Evolutionary conservation across 148 eudicot genomes (phyloP).

Genomic region (Cornus florida): DNA sequence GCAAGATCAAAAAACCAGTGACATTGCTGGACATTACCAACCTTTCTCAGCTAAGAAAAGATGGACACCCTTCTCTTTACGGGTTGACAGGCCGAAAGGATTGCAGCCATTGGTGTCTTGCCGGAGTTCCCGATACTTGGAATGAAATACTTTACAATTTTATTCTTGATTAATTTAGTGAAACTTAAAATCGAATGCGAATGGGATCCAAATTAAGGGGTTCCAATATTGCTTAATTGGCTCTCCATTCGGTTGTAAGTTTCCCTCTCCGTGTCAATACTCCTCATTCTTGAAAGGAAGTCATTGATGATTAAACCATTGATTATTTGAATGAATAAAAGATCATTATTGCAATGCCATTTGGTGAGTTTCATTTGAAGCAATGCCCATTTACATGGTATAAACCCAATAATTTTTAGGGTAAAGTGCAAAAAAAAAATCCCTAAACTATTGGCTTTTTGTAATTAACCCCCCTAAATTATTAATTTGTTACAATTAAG

Average conservation of each 20-base stretch:
- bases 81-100: constrained; percentile 53
- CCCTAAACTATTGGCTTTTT: too few relatives aligned
- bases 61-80: constrained; percentile 75
- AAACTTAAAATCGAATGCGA: too few relatives aligned
- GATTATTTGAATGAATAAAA: background rate
- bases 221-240: too few relatives aligned
- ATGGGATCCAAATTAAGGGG: too few relatives aligned
- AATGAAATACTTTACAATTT: constrained; percentile 74
- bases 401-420: too few relatives aligned
- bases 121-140: constrained; percentile 97
- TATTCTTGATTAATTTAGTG: constrained; percentile 17
- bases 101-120: constrained; percentile 95
- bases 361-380: background rate
- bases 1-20: constrained; percentile 59
- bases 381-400: background rate
- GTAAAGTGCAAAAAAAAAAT: too few relatives aligned
- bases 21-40: constrained; percentile 68
- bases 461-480: too few relatives aligned
- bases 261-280: too few relatives aligned
- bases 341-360: too few relatives aligned
- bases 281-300: too few relatives aligned
- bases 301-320: background rate
- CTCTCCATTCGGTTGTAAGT: too few relatives aligned
- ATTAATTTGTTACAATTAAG: too few relatives aligned
- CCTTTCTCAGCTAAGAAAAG: constrained; percentile 72